Base-by-base conservation (phyloP, 176 grass and related monocot species). In the Carex scoparia region DNA sequence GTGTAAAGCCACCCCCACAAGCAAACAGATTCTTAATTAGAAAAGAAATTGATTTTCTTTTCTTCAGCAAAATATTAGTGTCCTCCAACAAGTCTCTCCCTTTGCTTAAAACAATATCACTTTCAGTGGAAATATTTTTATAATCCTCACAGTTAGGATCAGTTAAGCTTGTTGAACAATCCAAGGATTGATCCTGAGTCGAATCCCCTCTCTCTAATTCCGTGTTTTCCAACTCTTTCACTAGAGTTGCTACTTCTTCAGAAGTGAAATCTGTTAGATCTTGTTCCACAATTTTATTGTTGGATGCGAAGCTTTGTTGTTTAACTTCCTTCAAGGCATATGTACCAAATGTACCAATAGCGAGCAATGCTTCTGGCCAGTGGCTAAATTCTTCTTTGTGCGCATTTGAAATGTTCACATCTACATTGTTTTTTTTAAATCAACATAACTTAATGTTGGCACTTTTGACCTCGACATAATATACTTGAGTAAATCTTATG, bases 281-380 rank as follows among this genome's bases (percentile, higher is more conserved):
- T 82, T 92, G 86, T 32, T 5, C 60, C 32, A 85, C 3, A 80
- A 75, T 60, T 28, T 10, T 70, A 58, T 68, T 81, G 37, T 86
- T 77, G 0, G 87, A 90, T 10, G 88, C 38, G 46, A 64, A 79
- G 82, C 81, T 16, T 15, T 37, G 84, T 69, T 77, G 56, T 7
- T 33, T 78, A 59, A 31, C 87, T 71, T 91, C 84, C 56, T 88
- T 84, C 4, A 91, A 79, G 61, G 91, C 72, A 78, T 85, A 86
- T 61, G 85, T 91, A 51, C 92, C 92, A 32, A 94, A 88, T 84
- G 94, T 97, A 58, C 94, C 94, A 6, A 97, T 94, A 23, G 90
- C 77, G 56, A 97, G 91, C 64, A 97, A 68, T 56, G 86, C 84
- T 82, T 89, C 89, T 67, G 91, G 92, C 86, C 87, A 91, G 72